Base-by-base conservation (phyloP, 345 rosid species). In the Mangifera indica region DNA sequence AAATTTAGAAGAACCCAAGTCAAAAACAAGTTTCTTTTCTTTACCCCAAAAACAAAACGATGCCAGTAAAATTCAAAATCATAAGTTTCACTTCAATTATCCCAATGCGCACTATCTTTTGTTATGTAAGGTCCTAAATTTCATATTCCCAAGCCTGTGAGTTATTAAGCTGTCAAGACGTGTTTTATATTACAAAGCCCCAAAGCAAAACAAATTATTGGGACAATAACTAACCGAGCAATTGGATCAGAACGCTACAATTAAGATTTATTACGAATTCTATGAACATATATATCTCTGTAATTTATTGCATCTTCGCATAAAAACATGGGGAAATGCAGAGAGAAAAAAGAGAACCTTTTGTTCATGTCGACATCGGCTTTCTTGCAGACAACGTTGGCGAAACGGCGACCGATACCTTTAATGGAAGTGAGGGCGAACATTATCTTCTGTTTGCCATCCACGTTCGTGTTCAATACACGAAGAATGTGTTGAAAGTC, bases 341-440 rank as follows among this genome's bases (percentile, higher is more conserved):
- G 15, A 21, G n/a, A 37, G 29, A 53, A 15, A 4, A n/a, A 4
- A 24, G 32, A 1, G 32, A 29, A 82, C 82, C 85, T 79, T 60
- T 82, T 82, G 69, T 79, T 82, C 85, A 82, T 82, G 78, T 79
- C 82, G 51, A 82, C 80, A 40, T 82, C 85, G 13, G 85, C 85
- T 63, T 79, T 82, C 82, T 82, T 82, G 80, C 85, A 82, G 67
- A 79, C 85, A 42, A 78, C 78, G 71, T 81, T 78, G 61, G 82
- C 80, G 20, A 78, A 79, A 37, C 82, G 85, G 60, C 85, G 72
- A 10, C 85, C 82, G 10, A 79, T 73, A 73, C 85, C 85, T 60
- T 82, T 82, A 60, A 82, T 82, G 34, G 85, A 76, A 42, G 82
- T 82, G 48, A 82, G 72, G 11, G 85, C 85, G 62, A 78, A 79